Evolutionary conservation across 768 basidiomycete species (phyloP), one percentile per base, ranked within the genome.

Genomic region (Russula dissimulans): DNA sequence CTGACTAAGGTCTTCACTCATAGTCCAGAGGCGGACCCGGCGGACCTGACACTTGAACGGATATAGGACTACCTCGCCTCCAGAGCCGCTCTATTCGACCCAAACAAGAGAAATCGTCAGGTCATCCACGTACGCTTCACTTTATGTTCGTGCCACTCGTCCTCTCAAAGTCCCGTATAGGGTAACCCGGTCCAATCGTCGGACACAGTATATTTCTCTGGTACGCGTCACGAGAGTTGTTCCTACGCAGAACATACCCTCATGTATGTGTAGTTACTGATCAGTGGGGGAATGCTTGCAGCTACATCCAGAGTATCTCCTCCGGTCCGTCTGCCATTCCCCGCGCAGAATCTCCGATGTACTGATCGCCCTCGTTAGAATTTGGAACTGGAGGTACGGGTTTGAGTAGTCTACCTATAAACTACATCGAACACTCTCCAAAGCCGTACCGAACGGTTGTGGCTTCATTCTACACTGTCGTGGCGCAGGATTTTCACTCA

Each of bases 391-490:
- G 80, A 68, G 89, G 89, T 87, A 69, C 22, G 63, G 18, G 15
- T 17, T 17, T 50, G 36, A 47, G 39, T 47, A 3, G 22, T 47
- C 47, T 14, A 14, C 26, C 26, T 1, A 12, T 41, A 39, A 32
- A 12, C 5, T n/a, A 41, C 1, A 15, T n/a, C 36, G 9, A 49
- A 57, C 36, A 38, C 60, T 38, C 63, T 46, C 47, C 17, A 66
- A 46, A 83, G 95, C 95, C 36, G 78, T 99, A 42, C 97, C 97
- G 0, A 86, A 89, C 66, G 93, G 87, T 0, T 97, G 94, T 67
- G 97, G 97, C 0, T 99, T 99, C 71, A 97, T 94, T 0, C 79
- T 99, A 14, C 97, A 99, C 73, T 97, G 97, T 72, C 81, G 97
- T 57, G 97, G 97, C 2, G 78, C 84, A 11, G 87, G 89, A 5